phyloP scores from a whole-genome alignment of 2,329 filamentous ascomycete genomes.

The Beauveria australis region DNA sequence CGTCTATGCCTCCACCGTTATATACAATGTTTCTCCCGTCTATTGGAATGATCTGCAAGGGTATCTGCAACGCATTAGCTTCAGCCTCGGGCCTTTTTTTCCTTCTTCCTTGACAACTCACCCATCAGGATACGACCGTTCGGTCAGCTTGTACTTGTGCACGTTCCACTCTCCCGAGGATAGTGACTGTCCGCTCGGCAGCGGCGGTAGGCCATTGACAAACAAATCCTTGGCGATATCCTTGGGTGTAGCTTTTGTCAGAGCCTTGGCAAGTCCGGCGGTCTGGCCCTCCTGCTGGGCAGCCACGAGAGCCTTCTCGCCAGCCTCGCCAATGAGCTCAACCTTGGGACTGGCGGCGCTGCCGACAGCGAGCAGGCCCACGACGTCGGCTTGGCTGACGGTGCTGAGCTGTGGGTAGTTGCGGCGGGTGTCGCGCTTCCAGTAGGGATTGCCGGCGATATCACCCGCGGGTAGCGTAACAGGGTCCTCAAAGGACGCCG shows the following conservation, averaged over 20 bases:
- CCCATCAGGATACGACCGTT: constrained; percentile 63
- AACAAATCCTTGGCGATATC: constrained; percentile 60
- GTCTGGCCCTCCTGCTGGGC: constrained; percentile 67
- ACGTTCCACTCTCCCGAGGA: constrained; percentile 50
- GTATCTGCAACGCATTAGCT: constrained; percentile 38
- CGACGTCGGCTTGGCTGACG: constrained; percentile 76
- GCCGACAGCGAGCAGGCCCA: constrained; percentile 76
- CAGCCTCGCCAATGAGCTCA: constrained; percentile 61
- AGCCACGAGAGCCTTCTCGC: constrained; percentile 59
- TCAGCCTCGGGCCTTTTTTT: neutral
- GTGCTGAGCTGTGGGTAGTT: constrained; percentile 74
- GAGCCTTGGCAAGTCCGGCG: constrained; percentile 62
- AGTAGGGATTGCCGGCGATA: constrained; percentile 44
- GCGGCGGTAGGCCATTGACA: constrained; percentile 74
- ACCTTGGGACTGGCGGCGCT: constrained; percentile 74
- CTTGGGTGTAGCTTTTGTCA: constrained; percentile 45
- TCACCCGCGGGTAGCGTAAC: constrained; percentile 50
- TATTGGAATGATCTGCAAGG: constrained; percentile 56
- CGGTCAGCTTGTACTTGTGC: constrained; percentile 57
- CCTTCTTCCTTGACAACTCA: constrained; percentile 36
- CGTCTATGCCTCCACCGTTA: constrained; percentile 16
- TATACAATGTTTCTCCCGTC: constrained; percentile 16
- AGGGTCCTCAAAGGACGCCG: constrained; percentile 31
- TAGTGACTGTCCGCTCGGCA: constrained; percentile 62
- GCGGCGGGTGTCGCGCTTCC: constrained; percentile 85